Percentiles rank a stretch among this genome's conserved stretches.
Conservation (phyloP, 2,329 filamentous ascomycete species). For the Colletotrichum musae region DNA sequence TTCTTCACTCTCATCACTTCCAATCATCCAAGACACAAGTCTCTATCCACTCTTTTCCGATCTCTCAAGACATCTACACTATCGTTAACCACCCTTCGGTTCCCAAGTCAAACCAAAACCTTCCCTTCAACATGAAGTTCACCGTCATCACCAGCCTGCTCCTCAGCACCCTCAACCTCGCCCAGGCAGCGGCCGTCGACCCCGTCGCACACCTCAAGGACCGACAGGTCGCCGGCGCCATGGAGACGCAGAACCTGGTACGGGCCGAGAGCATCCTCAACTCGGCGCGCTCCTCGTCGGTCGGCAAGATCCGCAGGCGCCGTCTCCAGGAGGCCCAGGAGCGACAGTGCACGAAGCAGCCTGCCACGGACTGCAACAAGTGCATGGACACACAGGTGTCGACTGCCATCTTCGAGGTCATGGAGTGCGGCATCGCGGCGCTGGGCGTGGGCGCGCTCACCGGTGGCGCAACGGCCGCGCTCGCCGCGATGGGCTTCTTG, state of each 20-base stretch:
- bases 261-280: constrained; percentile 21
- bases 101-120: neutral
- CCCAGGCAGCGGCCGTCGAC: neutral
- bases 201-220: constrained; percentile 1
- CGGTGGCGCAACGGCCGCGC: constrained; percentile 2
- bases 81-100: neutral
- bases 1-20: too few relatives aligned
- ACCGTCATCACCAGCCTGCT: constrained; percentile 11
- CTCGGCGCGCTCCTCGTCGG: constrained; percentile 12
- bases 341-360: constrained; percentile 10
- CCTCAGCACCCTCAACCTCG: constrained; percentile 15
- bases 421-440: constrained; percentile 17
- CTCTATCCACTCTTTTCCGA: neutral
- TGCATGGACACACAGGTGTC: constrained; percentile 16
- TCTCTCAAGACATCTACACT: neutral
- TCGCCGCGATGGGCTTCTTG: constrained; percentile 6
- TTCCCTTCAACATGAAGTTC: constrained; percentile 20
- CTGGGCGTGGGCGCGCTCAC: constrained; percentile 14
- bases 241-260: constrained; percentile 21
- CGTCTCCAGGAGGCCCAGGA: constrained; percentile 17
- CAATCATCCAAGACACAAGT: too few relatives aligned
- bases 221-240: constrained; percentile 18
- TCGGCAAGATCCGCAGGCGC: constrained; percentile 19
- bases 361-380: constrained; percentile 19
- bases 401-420: constrained; percentile 11